A percentile compares a stretch with the other conserved stretches of the same genome.
Conservation (phyloP, 371 early-diverging fungal species). For the Thermomucor indicae-seudaticae region DNA sequence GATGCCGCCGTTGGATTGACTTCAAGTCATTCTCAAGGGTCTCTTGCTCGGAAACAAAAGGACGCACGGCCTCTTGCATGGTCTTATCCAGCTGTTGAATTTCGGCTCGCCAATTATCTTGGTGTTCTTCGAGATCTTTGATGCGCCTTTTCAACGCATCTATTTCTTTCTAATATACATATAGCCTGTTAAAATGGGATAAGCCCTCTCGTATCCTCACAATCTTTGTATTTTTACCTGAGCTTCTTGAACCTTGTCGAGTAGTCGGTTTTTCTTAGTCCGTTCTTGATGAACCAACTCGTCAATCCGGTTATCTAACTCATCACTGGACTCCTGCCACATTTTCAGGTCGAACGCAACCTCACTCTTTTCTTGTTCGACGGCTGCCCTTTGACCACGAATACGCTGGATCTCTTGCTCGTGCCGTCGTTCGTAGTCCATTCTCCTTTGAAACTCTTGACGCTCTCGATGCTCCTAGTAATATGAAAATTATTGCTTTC, state of each 20-base stretch:
- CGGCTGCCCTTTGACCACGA: constrained; percentile 5
- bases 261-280: constrained; percentile 6
- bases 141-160: background rate
- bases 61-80: constrained; percentile 1
- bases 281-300: constrained; percentile 14
- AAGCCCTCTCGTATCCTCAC: constrained; percentile 13
- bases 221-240: constrained; percentile 12
- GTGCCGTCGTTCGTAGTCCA: constrained; percentile 10
- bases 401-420: constrained; percentile 8
- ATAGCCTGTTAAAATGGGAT: constrained; percentile 2
- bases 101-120: constrained; percentile 3
- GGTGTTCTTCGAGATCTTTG: too few relatives aligned
- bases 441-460: constrained; percentile 7
- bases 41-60: constrained; percentile 6
- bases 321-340: constrained; percentile 20
- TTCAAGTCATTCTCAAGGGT: constrained; percentile 4
- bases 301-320: constrained; percentile 12
- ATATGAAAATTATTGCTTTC: background rate
- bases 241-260: constrained; percentile 1
- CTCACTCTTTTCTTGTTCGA: constrained; percentile 19
- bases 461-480: constrained; percentile 11
- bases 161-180: constrained; percentile 8
- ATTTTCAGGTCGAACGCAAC: constrained; percentile 23
- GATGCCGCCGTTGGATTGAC: constrained; percentile 5
- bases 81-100: constrained; percentile 5